A percentile compares a stretch with the other conserved stretches of the same genome.
Conservation (phyloP, 495 filamentous ascomycete species). For the Penicillium flavigenum region DNA sequence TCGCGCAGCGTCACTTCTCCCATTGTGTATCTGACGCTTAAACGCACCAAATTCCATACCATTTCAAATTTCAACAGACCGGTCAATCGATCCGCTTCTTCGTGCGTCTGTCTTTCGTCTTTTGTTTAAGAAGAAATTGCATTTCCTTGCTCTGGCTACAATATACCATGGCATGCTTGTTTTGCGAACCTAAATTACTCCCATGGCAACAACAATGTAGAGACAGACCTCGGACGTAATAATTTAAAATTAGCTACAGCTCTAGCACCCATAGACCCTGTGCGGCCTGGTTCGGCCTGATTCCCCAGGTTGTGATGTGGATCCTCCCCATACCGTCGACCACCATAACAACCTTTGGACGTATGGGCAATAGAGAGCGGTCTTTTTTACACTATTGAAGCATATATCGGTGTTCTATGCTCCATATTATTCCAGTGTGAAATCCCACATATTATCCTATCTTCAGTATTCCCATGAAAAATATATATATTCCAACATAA, state of each 20-base stretch:
- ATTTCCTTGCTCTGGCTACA: constrained; percentile 32
- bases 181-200: constrained; percentile 12
- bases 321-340: not conserved
- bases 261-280: not conserved
- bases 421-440: not conserved
- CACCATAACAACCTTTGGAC: not conserved
- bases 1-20: constrained; percentile 33
- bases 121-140: constrained; percentile 29
- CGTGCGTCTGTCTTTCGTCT: constrained; percentile 14
- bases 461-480: not conserved
- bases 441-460: not conserved
- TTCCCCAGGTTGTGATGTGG: constrained; percentile 10
- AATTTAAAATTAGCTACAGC: not conserved
- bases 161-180: constrained; percentile 24
- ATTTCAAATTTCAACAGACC: constrained; percentile 34
- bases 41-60: constrained; percentile 44
- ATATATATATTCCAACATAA: not conserved
- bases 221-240: not conserved
- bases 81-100: constrained; percentile 23
- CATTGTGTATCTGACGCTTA: constrained; percentile 43
- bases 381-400: not conserved
- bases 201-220: constrained; percentile 16
- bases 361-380: not conserved
- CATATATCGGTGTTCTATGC: not conserved
- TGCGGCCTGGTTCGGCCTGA: constrained; percentile 4